Base-by-base conservation (phyloP, 2,329 filamentous ascomycete species). In the Fusarium solani-melongenae region DNA sequence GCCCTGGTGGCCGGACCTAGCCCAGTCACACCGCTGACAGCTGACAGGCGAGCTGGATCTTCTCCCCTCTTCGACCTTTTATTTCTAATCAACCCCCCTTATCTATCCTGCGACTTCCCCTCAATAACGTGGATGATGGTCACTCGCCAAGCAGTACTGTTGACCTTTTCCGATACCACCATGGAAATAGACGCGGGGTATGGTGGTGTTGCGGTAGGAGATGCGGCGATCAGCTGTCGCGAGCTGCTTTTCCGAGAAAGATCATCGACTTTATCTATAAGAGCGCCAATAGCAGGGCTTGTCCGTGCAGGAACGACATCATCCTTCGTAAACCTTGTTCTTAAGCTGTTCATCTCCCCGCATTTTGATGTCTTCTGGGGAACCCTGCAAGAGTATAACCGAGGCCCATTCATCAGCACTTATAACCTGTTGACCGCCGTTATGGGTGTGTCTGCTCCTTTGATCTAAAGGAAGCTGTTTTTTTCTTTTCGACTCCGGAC, bases 291-390 rank as follows among this genome's bases (percentile, higher is more conserved):
- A 27, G 38, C 22, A 27, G 55, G 9, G 36, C 17, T 17, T 38
- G 10, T 6, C 10, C 10, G n/a, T 41, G 24, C 36, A 59, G 56
- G 56, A 24, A 59, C 36, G 56, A 59, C 27, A 59, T 41, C 56
- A 59, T 41, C 12, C 22, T 29, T 41, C 24, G 56, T 15, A 17
- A 69, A 41, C 44, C 66, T 70, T 57, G 41, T 57, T 73, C 63
- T 62, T 49, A 44, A 27, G 51, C 34, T 31, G 38, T 36, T 46
- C 44, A 59, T 73, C 66, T 24, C 66, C 66, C 70, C 70, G 66
- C 70, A 70, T 53, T 41, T 24, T 15, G 1, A 2, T 70, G 33
- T 51, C 66, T 70, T 70, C 66, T 22, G 66, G 70, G 66, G 70
- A 56, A 27, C 5, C 61, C 66, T 59, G 24, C 56, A 41, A 29